A percentile compares a stretch with the other conserved stretches of the same genome.
Evolutionary conservation across 805 yeast species (phyloP).

Genomic region (Wickerhamiella kazuoi): DNA sequence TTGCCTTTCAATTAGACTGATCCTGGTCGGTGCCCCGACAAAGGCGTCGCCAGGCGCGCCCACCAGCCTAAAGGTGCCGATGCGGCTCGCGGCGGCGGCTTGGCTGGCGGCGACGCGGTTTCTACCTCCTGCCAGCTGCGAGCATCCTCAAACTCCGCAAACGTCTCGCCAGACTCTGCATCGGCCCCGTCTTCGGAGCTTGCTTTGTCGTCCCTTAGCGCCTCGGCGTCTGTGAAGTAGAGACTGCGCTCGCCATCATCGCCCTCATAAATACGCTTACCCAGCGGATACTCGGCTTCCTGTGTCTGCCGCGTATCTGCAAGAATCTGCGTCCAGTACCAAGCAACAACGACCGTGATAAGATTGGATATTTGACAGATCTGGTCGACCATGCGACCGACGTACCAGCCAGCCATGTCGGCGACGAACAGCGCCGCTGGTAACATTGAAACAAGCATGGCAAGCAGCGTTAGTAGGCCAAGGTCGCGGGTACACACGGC

Average conservation of each 20-base stretch:
- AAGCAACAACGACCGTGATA: constrained; percentile 52
- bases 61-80: background rate
- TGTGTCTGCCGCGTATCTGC: constrained; percentile 36
- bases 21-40: too few relatives aligned
- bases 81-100: background rate
- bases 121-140: too few relatives aligned
- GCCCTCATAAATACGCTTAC: constrained; percentile 58
- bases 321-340: constrained; percentile 73
- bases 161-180: background rate
- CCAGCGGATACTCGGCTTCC: constrained; percentile 57
- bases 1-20: too few relatives aligned
- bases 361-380: constrained; percentile 33
- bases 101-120: too few relatives aligned
- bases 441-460: constrained; percentile 1
- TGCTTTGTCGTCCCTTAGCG: background rate
- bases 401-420: constrained; percentile 8
- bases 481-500: constrained; percentile 4
- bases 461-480: background rate
- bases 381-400: constrained; percentile 6
- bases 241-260: constrained; percentile 20
- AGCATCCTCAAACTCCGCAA: too few relatives aligned
- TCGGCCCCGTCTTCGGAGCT: background rate
- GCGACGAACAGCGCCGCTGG: constrained; percentile 5
- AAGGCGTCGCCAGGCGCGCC: background rate
- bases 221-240: background rate